Evolutionary conservation across 495 filamentous ascomycete species (phyloP).

Genomic region (Lophiostoma macrostomum): DNA sequence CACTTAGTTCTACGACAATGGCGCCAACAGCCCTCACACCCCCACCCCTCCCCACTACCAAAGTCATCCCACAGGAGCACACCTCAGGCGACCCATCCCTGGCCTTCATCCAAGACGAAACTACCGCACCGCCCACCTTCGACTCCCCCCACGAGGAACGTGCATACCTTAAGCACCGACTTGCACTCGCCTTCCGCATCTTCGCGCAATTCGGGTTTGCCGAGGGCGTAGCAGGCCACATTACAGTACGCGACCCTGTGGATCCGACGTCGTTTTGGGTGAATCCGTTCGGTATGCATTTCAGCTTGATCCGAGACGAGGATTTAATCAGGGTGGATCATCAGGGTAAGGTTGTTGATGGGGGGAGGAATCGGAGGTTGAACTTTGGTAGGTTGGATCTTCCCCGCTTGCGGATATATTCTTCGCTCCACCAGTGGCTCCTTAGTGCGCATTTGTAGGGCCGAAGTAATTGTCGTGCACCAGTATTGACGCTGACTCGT

Average conservation of each 20-base stretch:
- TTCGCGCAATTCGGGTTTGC: conserved; percentile 11
- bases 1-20: conserved; percentile 2
- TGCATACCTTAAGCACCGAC: conserved; percentile 1
- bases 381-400: not conserved
- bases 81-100: conserved; percentile 1
- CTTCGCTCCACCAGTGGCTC: too few species aligned
- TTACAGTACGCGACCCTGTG: conserved; percentile 34
- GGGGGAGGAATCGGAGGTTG: conserved; percentile 3
- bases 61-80: conserved; percentile 1
- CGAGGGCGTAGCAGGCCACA: conserved; percentile 33
- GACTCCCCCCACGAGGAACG: conserved; percentile 2
- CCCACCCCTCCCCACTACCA: not conserved
- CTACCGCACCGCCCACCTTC: conserved; percentile 7
- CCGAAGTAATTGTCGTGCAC: too few species aligned
- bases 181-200: conserved; percentile 11
- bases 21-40: conserved; percentile 16
- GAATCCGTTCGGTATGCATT: conserved; percentile 16
- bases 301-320: conserved; percentile 6
- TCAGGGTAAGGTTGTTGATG: conserved; percentile 6
- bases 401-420: not conserved
- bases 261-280: conserved; percentile 21
- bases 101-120: conserved; percentile 19
- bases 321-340: conserved; percentile 9
- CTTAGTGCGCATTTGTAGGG: too few species aligned
- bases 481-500: not conserved